Conservation (phyloP, 2,329 filamentous ascomycete species). For the Pestalotiopsis sp. region DNA sequence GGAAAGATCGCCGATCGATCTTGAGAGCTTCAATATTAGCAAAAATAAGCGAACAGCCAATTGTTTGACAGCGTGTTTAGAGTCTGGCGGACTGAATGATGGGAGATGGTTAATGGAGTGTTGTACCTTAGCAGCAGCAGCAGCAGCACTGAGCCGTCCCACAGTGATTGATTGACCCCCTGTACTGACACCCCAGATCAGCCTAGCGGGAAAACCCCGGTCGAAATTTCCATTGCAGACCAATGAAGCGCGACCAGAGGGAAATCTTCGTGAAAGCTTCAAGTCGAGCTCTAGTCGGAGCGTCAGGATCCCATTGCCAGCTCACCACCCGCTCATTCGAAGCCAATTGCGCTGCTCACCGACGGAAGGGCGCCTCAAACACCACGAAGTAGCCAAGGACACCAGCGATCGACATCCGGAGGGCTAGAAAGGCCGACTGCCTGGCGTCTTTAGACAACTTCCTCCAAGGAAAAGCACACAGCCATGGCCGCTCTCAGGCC, state of each 20-base stretch:
- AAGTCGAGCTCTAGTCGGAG: not conserved
- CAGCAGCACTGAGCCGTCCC: too few relatives aligned
- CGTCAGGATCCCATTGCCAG: not conserved
- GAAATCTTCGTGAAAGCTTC: slow-evolving; percentile 6
- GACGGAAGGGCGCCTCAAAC: not conserved
- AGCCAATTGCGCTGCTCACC: not conserved
- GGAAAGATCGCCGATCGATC: too few relatives aligned
- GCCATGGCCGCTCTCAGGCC: slow-evolving; percentile 6
- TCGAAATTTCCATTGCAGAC: slow-evolving; percentile 4
- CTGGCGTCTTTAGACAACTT: not conserved
- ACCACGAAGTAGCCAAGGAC: not conserved
- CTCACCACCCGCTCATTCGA: not conserved
- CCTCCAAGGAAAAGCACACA: not conserved
- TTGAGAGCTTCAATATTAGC: too few relatives aligned
- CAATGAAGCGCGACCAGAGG: not conserved
- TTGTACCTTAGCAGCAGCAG: too few relatives aligned
- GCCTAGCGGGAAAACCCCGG: slow-evolving; percentile 9
- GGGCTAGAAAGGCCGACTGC: not conserved
- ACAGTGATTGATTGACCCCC: not conserved
- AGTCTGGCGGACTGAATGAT: too few relatives aligned
- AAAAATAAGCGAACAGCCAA: too few relatives aligned
- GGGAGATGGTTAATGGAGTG: too few relatives aligned
- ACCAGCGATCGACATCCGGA: not conserved
- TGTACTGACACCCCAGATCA: not conserved
- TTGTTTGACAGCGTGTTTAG: too few relatives aligned